Evolutionary conservation across 2,329 filamentous ascomycete species (phyloP), one percentile per base, ranked within the genome.

Genomic region (Byssothecium circinans): DNA sequence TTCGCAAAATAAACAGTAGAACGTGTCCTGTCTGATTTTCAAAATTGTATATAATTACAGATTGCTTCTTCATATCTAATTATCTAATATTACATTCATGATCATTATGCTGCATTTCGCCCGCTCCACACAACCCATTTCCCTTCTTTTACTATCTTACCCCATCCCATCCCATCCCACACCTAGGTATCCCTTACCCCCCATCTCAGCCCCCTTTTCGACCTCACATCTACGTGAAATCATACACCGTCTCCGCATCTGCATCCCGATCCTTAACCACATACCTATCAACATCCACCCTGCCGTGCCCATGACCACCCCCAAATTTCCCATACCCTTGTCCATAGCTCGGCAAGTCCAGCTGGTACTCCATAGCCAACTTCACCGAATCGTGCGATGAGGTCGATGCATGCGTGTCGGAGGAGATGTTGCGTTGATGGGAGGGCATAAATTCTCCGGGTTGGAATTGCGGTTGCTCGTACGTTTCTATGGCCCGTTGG

Each of bases 281-380:
- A 32, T 32, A 36, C 14, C 14, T 6, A 33, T 22, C 37, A 27
- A 40, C n/a, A 8, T 17, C 20, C 14, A 15, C 25, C 38, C 20
- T 39, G 12, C 36, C 36, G 25, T 27, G 4, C 6, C 23, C 38
- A 41, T 20, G 3, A 6, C 18, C 25, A 14, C n/a, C n/a, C 20
- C 22, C 19, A 11, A 15, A n/a, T n/a, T n/a, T 41, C n/a, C 45
- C 52, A 41, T 64, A 65, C 4, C 59, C 62, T 0, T 54, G 20
- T n/a, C 52, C 61, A 40, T 53, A 63, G 0, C 41, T 30, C 1
- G 60, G 56, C 14, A 67, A 41, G 14, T 57, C 58, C 12, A 49
- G 40, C 32, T 53, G 59, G 35, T 67, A 67, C 47, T 66, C 62
- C 40, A 34, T 41, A 1, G 64, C 64, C 30, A 65, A 32, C 29